Conservation (phyloP, 2,329 filamentous ascomycete species). For the Ophiocordyceps unilateralis region DNA sequence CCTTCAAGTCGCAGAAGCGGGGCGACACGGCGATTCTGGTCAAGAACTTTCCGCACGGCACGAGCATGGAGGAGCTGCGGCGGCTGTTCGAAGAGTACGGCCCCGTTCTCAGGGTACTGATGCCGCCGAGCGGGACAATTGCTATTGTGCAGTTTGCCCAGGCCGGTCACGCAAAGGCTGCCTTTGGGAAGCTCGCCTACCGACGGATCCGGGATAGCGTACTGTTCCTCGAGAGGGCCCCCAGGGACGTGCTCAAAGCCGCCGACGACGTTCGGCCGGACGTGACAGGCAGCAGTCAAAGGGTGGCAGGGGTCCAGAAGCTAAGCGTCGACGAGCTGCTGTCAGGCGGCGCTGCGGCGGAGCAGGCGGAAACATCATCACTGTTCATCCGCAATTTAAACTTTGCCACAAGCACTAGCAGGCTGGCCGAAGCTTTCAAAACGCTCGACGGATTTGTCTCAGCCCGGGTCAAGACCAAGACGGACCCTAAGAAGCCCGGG, state of each 20-base stretch:
- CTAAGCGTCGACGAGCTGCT: conserved; percentile 53
- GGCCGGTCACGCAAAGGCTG: conserved; percentile 61
- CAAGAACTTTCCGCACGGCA: conserved; percentile 86
- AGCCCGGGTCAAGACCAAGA: conserved; percentile 82
- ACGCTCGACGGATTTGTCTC: conserved; percentile 77
- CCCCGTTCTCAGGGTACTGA: conserved; percentile 62
- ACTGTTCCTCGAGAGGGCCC: conserved; percentile 85
- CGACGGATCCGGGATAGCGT: conserved; percentile 81
- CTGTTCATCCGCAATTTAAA: conserved; percentile 89
- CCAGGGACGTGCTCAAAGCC: conserved; percentile 54
- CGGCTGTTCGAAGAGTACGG: conserved; percentile 77
- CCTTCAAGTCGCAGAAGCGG: conserved; percentile 71
- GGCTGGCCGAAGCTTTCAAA: conserved; percentile 61
- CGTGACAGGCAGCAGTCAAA: conserved; percentile 13
- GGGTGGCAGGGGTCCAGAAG: conserved; percentile 34
- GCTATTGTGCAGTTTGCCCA: conserved; percentile 82
- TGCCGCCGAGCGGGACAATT: conserved; percentile 85
- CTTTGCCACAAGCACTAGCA: conserved; percentile 68
- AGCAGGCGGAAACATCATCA: conserved; percentile 51
- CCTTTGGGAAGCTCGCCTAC: conserved; percentile 75
- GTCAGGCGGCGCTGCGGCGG: conserved; percentile 32
- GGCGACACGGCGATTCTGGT: conserved; percentile 79
- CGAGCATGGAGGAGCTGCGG: conserved; percentile 60
- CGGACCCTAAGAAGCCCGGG: conserved; percentile 76
- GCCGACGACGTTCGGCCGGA: conserved; percentile 11